A percentile compares a stretch with the other conserved stretches of the same genome.
These are phyloP conservation scores for Marasmius oreades DNA, from an alignment of 1,284 basidiomycete species.

Conservation along the genomic window DNA sequence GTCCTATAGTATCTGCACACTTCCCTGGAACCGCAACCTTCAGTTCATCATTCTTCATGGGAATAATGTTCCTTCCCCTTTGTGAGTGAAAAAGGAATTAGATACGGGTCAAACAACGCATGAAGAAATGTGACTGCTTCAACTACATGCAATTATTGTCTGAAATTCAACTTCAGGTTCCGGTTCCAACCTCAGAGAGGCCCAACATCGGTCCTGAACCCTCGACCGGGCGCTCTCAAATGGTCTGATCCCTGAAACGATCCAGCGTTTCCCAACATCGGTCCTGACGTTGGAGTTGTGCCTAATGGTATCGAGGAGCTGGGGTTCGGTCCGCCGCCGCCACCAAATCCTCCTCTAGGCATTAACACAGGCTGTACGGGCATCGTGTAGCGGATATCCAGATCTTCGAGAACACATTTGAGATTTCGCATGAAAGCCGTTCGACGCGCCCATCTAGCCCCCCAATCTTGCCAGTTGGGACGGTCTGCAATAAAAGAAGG, in stretches of 20 bases:
- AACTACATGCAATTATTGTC: too few species aligned
- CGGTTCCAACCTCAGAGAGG: too few species aligned
- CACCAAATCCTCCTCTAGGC: slow-evolving; percentile 25
- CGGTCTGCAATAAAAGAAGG: slow-evolving; percentile 44
- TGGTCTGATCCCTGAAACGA: slow-evolving; percentile 2
- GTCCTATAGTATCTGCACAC: too few species aligned
- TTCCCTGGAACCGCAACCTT: too few species aligned
- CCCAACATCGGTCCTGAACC: background rate
- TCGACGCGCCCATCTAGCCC: slow-evolving; percentile 69
- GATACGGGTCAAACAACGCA: too few species aligned
- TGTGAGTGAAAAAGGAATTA: too few species aligned
- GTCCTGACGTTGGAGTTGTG: too few species aligned
- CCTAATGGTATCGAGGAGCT: too few species aligned
- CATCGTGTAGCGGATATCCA: slow-evolving; percentile 67
- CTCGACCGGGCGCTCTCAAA: background rate
- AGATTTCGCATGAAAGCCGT: slow-evolving; percentile 71
- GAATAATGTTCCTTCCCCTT: too few species aligned
- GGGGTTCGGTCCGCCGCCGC: background rate
- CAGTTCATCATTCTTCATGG: too few species aligned
- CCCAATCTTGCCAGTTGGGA: slow-evolving; percentile 87
- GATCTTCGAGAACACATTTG: slow-evolving; percentile 65
- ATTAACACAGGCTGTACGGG: slow-evolving; percentile 70
- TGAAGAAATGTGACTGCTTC: too few species aligned
- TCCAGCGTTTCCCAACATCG: background rate
- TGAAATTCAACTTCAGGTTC: too few species aligned